Conservation (phyloP, 805 yeast genomes). For the Kuraishia borneana region DNA sequence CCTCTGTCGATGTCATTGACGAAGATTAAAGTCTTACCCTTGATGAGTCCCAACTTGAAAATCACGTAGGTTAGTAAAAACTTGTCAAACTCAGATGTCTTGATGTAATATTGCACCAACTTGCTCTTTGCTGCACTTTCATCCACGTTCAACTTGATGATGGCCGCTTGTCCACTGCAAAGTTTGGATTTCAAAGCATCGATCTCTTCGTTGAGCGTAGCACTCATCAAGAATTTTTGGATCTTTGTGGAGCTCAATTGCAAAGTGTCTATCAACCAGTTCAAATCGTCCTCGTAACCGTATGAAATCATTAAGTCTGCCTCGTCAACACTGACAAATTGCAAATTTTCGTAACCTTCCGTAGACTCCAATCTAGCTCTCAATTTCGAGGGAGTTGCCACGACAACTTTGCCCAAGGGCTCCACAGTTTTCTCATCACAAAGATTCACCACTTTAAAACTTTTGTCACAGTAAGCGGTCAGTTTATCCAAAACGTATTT, state of each 20-base stretch:
- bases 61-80: slow-evolving; percentile 85
- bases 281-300: slow-evolving; percentile 83
- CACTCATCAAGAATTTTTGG: slow-evolving; percentile 93
- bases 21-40: slow-evolving; percentile 84
- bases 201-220: slow-evolving; percentile 84
- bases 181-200: slow-evolving; percentile 63
- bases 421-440: slow-evolving; percentile 34
- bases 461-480: slow-evolving; percentile 58
- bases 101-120: slow-evolving; percentile 77
- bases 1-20: slow-evolving; percentile 95
- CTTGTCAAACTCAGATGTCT: slow-evolving; percentile 82
- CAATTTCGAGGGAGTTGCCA: slow-evolving; percentile 81
- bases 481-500: slow-evolving; percentile 56
- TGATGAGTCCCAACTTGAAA: slow-evolving; percentile 75
- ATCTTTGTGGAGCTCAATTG: slow-evolving; percentile 57
- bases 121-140: slow-evolving; percentile 41
- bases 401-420: slow-evolving; percentile 69
- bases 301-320: slow-evolving; percentile 85
- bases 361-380: slow-evolving; percentile 39
- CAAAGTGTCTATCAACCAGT: slow-evolving; percentile 47
- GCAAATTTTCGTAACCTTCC: slow-evolving; percentile 32
- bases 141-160: slow-evolving; percentile 69
- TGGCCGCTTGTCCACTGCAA: slow-evolving; percentile 55
- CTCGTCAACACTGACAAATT: slow-evolving; percentile 82
- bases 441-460: slow-evolving; percentile 54